A percentile compares a stretch with the other conserved stretches of the same genome.
Conservation (phyloP, 2,329 filamentous ascomycete genomes). For the Penicillium janthinellum region DNA sequence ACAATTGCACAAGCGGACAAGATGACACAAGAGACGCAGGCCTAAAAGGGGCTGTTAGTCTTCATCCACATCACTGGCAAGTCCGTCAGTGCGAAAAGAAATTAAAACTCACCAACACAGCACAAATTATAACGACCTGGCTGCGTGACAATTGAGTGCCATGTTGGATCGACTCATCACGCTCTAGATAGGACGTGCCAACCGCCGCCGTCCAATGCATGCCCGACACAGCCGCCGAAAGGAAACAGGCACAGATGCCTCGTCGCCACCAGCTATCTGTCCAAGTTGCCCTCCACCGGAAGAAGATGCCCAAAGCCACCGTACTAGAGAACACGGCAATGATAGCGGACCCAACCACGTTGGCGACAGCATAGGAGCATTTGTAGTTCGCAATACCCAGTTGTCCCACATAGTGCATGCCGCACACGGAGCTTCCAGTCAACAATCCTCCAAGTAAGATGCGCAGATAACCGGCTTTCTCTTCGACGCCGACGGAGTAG, state of each 20-base stretch:
- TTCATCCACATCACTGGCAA: background rate
- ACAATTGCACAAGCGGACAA: constrained; percentile 60
- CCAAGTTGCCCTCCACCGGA: constrained; percentile 74
- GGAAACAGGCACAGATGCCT: constrained; percentile 63
- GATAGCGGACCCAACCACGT: constrained; percentile 68
- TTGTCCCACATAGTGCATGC: constrained; percentile 89
- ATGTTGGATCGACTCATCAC: constrained; percentile 45
- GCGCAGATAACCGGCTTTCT: constrained; percentile 59
- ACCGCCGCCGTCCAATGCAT: constrained; percentile 85
- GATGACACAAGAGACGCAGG: constrained; percentile 62
- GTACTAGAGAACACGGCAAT: constrained; percentile 75
- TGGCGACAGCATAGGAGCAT: constrained; percentile 61
- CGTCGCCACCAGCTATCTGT: constrained; percentile 78
- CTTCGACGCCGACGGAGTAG: constrained; percentile 64
- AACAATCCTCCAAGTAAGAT: constrained; percentile 66
- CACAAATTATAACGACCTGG: constrained; percentile 72
- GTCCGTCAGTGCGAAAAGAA: background rate
- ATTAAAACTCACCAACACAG: constrained; percentile 60
- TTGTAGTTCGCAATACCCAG: constrained; percentile 76
- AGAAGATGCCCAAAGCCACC: constrained; percentile 72
- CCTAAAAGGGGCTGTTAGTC: constrained; percentile 45
- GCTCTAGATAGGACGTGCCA: constrained; percentile 68
- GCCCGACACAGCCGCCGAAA: constrained; percentile 75
- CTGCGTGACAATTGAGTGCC: constrained; percentile 57
- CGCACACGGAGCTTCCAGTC: constrained; percentile 74